A percentile compares a stretch with the other conserved stretches of the same genome.
Evolutionary conservation across 306 rosid species (phyloP).

Genomic region (Bauhinia variegata): DNA sequence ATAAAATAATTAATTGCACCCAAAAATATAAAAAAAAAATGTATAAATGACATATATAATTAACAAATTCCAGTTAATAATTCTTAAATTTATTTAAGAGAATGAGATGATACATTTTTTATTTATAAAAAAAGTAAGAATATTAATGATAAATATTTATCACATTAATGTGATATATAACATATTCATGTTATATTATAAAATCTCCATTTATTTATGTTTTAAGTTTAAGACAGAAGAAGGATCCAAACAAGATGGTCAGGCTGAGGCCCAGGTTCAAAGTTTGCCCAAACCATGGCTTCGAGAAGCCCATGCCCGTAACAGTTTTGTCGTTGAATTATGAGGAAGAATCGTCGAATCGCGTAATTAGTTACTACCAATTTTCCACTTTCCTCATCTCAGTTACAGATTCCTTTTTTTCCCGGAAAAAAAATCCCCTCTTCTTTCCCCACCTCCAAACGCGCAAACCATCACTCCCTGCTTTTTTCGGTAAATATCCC

Average conservation of each 20-base stretch:
- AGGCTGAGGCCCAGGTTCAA: background rate
- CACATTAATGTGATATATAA: no score
- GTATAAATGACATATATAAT: no score
- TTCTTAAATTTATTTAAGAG: no score
- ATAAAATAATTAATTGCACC: no score
- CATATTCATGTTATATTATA: no score
- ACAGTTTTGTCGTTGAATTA: conserved; percentile 3
- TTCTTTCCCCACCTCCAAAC: conserved; percentile 19
- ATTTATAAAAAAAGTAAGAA: no score
- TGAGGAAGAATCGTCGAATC: conserved; percentile 7
- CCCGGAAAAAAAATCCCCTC: background rate
- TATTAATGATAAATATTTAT: no score
- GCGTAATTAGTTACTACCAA: conserved; percentile 17
- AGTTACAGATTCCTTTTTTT: conserved; percentile 26
- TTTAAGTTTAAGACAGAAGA: no score
- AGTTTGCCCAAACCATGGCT: background rate
- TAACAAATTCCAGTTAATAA: no score
- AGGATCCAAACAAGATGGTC: background rate
- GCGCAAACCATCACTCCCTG: conserved; percentile 16
- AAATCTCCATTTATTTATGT: no score
- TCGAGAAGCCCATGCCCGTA: background rate
- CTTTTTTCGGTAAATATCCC: conserved; percentile 34
- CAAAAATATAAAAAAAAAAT: no score
- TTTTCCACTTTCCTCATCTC: conserved; percentile 20
- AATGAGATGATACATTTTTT: no score